A percentile compares a stretch with the other conserved stretches of the same genome.
These are phyloP conservation scores for Ceratobasidium sp. DNA, from an alignment of 1,284 basidiomycete genomes.

Conservation along the genomic window DNA sequence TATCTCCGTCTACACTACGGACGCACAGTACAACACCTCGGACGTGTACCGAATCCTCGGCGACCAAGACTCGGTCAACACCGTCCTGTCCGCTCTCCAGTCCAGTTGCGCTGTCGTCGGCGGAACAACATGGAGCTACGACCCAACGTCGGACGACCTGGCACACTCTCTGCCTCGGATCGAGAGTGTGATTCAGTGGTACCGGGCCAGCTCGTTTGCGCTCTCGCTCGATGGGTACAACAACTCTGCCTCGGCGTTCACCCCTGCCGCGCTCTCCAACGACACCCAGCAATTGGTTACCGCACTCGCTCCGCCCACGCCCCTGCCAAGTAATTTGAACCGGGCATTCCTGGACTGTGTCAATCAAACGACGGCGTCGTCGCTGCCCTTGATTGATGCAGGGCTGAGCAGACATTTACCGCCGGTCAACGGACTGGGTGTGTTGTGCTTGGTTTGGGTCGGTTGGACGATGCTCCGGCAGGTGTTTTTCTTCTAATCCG, in stretches of 20 bases:
- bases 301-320: constrained; percentile 16
- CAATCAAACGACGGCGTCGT: constrained; percentile 27
- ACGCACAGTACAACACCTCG: constrained; percentile 22
- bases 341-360: constrained; percentile 36
- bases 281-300: constrained; percentile 13
- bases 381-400: constrained; percentile 23
- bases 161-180: constrained; percentile 25
- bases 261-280: constrained; percentile 21
- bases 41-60: constrained; percentile 37
- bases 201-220: constrained; percentile 36
- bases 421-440: constrained; percentile 16
- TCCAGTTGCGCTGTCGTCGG: constrained; percentile 22
- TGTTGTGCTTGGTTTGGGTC: constrained; percentile 13
- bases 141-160: constrained; percentile 6
- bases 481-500: background rate
- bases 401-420: constrained; percentile 23
- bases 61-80: constrained; percentile 28
- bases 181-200: constrained; percentile 32
- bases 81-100: constrained; percentile 30
- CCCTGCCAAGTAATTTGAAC: constrained; percentile 25
- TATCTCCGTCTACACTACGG: constrained; percentile 28
- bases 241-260: constrained; percentile 17
- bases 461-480: background rate
- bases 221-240: constrained; percentile 38
- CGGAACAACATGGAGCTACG: constrained; percentile 29